Base-by-base conservation (phyloP, 2,329 filamentous ascomycete genomes). In the Aspergillus intermedius region DNA sequence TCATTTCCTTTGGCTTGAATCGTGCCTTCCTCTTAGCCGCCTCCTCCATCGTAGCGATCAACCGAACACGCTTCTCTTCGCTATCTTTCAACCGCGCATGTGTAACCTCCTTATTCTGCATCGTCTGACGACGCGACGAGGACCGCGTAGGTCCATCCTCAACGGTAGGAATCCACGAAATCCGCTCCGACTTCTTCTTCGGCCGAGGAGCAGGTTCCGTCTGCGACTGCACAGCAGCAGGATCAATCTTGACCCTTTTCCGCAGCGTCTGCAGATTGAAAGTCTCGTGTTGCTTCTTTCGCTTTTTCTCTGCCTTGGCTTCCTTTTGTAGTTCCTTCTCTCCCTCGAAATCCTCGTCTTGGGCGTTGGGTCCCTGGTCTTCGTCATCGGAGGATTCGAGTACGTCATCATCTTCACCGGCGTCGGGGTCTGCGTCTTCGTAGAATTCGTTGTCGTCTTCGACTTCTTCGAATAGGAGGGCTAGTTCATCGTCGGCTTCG, bases 361-460 rank as follows among this genome's bases (percentile, higher is more conserved):
- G 62, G 46, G 64, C 67, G 50, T 67, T 67, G 1, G 85, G 76
- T 45, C 82, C 75, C 68, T 81, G 83, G 49, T 89, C 88, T 44
- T 93, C 88, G 42, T 90, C 86, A 54, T 88, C 87, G 0, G 83
- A 88, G 12, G 87, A 91, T 60, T 94, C 89, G 74, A 96, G 85
- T 57, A 88, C 83, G 63, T 96, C 91, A 1, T 86, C 88, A 2
- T 74, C 81, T 47, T 80, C 79, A 9, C 77, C 78, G 6, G 57
- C 69, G 22, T 77, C 78, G 10, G 58, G 68, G 6, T 58, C 70
- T 46, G 59, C 67, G 15, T 59, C 62, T 6, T 56, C 53, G 12
- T 66, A 65, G 34, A 71, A 74, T 32, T 72, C 71, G 22, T 67
- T 67, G 42, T 81, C 74, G 49, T 78, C 77, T 25, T 78, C 84